Percentiles rank a stretch among this genome's conserved stretches.
These are phyloP conservation scores for Hypomontagnella monticulosa DNA, from an alignment of 495 filamentous ascomycete species.

Conservation along the genomic window DNA sequence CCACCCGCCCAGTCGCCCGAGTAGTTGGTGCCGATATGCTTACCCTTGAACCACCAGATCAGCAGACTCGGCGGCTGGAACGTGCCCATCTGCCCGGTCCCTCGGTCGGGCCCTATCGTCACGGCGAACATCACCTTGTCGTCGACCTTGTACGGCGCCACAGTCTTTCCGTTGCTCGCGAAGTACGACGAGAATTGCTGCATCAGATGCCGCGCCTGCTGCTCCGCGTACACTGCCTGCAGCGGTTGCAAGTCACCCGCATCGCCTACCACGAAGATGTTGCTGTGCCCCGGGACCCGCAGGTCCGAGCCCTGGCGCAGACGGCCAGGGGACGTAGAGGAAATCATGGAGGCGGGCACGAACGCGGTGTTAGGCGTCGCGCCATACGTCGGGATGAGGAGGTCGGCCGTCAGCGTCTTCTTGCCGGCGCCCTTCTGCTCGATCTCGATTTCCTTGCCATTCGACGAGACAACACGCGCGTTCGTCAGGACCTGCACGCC, in stretches of 20 bases:
- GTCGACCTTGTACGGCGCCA: slow-evolving; percentile 36
- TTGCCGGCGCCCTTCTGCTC: slow-evolving; percentile 30
- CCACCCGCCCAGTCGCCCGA: slow-evolving; percentile 33
- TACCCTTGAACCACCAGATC: slow-evolving; percentile 58
- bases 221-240: slow-evolving; percentile 27
- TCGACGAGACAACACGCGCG: slow-evolving; percentile 36
- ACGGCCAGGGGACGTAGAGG: slow-evolving; percentile 30
- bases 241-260: slow-evolving; percentile 43
- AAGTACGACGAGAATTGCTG: slow-evolving; percentile 43
- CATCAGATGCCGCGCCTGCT: slow-evolving; percentile 43
- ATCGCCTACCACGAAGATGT: slow-evolving; percentile 58
- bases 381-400: slow-evolving; percentile 57
- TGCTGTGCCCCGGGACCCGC: slow-evolving; percentile 43
- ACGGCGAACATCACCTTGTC: slow-evolving; percentile 46
- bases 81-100: slow-evolving; percentile 61
- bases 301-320: slow-evolving; percentile 51
- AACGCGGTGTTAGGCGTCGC: slow-evolving; percentile 55
- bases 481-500: slow-evolving; percentile 43
- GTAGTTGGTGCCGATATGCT: slow-evolving; percentile 44
- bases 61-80: slow-evolving; percentile 56
- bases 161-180: background rate
- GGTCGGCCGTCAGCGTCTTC: slow-evolving; percentile 48
- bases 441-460: slow-evolving; percentile 28
- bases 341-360: slow-evolving; percentile 45
- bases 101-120: slow-evolving; percentile 56